Conservation (phyloP, 2,329 filamentous ascomycete genomes). For the Achaetomium macrosporum region DNA sequence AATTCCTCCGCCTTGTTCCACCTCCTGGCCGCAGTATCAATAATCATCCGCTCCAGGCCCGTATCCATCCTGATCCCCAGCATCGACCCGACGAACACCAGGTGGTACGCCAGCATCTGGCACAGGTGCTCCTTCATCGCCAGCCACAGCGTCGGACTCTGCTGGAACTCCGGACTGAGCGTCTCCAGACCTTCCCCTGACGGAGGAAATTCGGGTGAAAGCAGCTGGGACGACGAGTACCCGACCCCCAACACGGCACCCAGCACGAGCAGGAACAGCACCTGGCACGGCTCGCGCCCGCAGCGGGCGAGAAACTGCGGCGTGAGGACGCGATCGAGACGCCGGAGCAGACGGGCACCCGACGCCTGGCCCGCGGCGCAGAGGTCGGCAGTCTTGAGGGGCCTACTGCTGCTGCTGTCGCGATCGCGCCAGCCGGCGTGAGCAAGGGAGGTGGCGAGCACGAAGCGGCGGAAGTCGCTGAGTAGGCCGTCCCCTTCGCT, state of each 20-base stretch:
- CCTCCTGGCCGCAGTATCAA: constrained; percentile 26
- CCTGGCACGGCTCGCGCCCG: constrained; percentile 24
- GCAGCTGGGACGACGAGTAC: constrained; percentile 20
- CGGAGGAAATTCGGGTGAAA: constrained; percentile 16
- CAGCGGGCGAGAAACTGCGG: constrained; percentile 27
- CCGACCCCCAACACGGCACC: constrained; percentile 28
- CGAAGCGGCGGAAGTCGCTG: constrained; percentile 27
- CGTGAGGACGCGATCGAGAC: constrained; percentile 29
- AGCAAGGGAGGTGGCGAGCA: constrained; percentile 27
- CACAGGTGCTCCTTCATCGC: constrained; percentile 31
- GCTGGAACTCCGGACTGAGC: constrained; percentile 25
- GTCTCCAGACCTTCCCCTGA: constrained; percentile 15
- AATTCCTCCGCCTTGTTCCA: constrained; percentile 30
- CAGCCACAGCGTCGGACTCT: constrained; percentile 30
- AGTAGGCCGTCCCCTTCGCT: constrained; percentile 22
- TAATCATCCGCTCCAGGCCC: constrained; percentile 26
- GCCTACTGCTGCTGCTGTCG: not conserved
- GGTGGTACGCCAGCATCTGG: constrained; percentile 30
- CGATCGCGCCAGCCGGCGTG: constrained; percentile 23
- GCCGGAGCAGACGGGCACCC: constrained; percentile 26
- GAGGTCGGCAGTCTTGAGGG: constrained; percentile 19
- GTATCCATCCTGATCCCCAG: constrained; percentile 30
- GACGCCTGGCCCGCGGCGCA: constrained; percentile 25
- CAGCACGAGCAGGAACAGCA: constrained; percentile 28
- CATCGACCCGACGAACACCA: constrained; percentile 28